Conservation (phyloP, 2,329 filamentous ascomycete species). For the Colletotrichum lini region DNA sequence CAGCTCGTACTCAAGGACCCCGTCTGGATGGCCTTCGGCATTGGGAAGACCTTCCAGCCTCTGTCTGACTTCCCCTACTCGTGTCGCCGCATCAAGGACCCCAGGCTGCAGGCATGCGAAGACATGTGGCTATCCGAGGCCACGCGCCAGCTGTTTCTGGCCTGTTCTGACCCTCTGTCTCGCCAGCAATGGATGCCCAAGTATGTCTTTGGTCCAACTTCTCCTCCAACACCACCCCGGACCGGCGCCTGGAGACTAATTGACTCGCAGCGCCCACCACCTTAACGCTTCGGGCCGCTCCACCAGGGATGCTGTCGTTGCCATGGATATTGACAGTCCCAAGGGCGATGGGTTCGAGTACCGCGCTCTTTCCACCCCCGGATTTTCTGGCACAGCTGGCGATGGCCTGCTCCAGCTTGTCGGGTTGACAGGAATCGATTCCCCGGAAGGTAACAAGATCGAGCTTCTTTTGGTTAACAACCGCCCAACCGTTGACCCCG, state of each 20-base stretch:
- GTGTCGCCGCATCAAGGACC: slow-evolving; percentile 48
- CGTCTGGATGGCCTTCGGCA: slow-evolving; percentile 44
- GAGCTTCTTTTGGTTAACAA: slow-evolving; percentile 47
- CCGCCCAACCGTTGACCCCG: slow-evolving; percentile 46
- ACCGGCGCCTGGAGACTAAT: slow-evolving; percentile 14
- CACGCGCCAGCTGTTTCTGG: slow-evolving; percentile 50
- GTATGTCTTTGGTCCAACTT: slow-evolving; percentile 35
- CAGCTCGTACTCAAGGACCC: slow-evolving; percentile 44
- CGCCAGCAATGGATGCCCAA: slow-evolving; percentile 47
- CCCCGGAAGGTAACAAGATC: slow-evolving; percentile 34
- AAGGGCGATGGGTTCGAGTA: slow-evolving; percentile 42
- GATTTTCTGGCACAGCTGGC: slow-evolving; percentile 49
- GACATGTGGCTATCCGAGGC: slow-evolving; percentile 52
- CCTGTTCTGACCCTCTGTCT: slow-evolving; percentile 46
- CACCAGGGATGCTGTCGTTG: slow-evolving; percentile 50
- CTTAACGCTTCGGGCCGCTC: slow-evolving; percentile 50
- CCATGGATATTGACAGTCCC: slow-evolving; percentile 51
- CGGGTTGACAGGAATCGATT: slow-evolving; percentile 51
- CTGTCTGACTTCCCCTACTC: slow-evolving; percentile 49
- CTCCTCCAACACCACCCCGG: not conserved
- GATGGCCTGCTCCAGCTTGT: slow-evolving; percentile 50
- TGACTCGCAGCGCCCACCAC: slow-evolving; percentile 18
- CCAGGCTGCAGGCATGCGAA: slow-evolving; percentile 49
- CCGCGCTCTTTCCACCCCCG: slow-evolving; percentile 47
- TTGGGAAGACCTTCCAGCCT: slow-evolving; percentile 47